Percentiles rank a stretch among this genome's conserved stretches.
These are phyloP conservation scores for Penicillium antarcticum DNA, from an alignment of 495 filamentous ascomycete species.

Conservation along the genomic window DNA sequence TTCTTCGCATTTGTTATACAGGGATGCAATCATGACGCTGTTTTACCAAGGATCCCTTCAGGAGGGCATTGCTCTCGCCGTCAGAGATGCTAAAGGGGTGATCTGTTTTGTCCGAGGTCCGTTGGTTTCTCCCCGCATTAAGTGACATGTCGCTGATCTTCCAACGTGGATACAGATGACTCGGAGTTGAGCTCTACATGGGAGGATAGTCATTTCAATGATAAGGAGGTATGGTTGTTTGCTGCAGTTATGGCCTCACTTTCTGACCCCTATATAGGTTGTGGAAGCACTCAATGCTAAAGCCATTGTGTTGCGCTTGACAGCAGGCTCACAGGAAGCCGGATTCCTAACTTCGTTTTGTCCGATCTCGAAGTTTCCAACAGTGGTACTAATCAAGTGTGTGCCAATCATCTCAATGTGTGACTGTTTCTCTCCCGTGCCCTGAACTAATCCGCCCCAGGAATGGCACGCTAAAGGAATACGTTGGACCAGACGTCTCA, in stretches of 20 bases:
- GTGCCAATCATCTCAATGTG: conserved; percentile 11
- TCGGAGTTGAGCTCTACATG: conserved; percentile 62
- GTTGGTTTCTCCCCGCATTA: conserved; percentile 47
- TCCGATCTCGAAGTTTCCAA: conserved; percentile 67
- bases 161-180: conserved; percentile 48
- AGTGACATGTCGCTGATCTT: conserved; percentile 13
- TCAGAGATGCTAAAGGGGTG: conserved; percentile 62
- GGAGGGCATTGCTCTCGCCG: conserved; percentile 70
- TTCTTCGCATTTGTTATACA: neutral
- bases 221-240: conserved; percentile 48
- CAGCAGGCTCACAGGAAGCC: conserved; percentile 71
- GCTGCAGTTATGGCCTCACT: neutral
- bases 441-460: conserved; percentile 23
- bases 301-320: conserved; percentile 65
- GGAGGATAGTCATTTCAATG: conserved; percentile 70
- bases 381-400: conserved; percentile 73
- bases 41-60: conserved; percentile 80
- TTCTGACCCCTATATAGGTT: conserved; percentile 30
- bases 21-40: conserved; percentile 41
- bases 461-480: conserved; percentile 61
- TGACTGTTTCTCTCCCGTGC: neutral
- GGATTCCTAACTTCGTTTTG: conserved; percentile 77
- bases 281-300: conserved; percentile 47
- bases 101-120: conserved; percentile 67
- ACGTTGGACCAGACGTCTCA: conserved; percentile 54